These are phyloP conservation scores for Chenopodium berlandieri DNA, from an alignment of 148 eudicot genomes.

Conservation along the genomic window DNA sequence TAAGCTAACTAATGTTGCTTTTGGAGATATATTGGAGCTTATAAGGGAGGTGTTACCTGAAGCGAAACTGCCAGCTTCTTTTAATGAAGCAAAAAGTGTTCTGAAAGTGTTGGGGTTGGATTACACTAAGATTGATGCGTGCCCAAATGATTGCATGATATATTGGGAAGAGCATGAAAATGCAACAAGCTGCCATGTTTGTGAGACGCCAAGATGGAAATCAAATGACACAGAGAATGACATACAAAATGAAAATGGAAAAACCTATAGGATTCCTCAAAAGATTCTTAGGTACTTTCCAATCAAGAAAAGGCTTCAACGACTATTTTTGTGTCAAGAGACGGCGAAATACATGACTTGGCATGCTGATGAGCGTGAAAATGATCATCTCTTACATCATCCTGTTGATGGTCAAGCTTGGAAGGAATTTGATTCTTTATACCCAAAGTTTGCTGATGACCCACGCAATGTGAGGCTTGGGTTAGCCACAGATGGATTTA, in stretches of 20 bases:
- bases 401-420: slow-evolving; percentile 4
- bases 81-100: background rate
- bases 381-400: background rate
- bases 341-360: slow-evolving; percentile 2
- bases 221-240: background rate
- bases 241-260: background rate
- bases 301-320: background rate
- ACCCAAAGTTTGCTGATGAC: background rate
- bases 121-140: slow-evolving; percentile 1
- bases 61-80: background rate
- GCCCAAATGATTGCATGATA: background rate
- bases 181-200: slow-evolving; percentile 5
- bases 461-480: background rate
- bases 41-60: background rate
- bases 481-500: slow-evolving; percentile 12
- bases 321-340: background rate
- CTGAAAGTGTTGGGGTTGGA: background rate
- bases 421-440: background rate
- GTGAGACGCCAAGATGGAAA: background rate
- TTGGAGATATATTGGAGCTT: background rate
- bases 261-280: background rate
- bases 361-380: background rate
- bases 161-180: background rate
- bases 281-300: slow-evolving; percentile 5
- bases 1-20: background rate